phyloP scores from a whole-genome alignment of 2,329 filamentous ascomycete genomes.

The Passalora sequoiae region DNA sequence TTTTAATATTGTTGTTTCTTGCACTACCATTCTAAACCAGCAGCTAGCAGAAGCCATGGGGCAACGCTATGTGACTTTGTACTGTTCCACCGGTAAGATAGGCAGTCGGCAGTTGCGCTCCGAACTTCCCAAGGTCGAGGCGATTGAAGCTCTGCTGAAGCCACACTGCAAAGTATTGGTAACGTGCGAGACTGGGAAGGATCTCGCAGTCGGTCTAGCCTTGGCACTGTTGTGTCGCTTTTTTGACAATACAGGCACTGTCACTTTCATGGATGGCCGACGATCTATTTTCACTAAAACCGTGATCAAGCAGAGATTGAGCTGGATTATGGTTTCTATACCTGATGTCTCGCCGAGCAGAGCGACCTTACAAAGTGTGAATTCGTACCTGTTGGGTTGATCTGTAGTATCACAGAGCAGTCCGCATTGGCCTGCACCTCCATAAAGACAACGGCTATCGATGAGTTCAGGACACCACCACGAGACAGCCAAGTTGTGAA shows the following conservation, averaged over 20 bases:
- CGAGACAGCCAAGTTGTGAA: too few species aligned
- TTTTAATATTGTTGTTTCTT: slow-evolving; percentile 41
- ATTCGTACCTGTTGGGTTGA: slow-evolving; percentile 72
- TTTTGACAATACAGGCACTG: slow-evolving; percentile 60
- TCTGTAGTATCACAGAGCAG: too few species aligned
- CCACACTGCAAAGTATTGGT: slow-evolving; percentile 45
- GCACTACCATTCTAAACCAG: slow-evolving; percentile 40
- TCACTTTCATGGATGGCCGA: too few species aligned
- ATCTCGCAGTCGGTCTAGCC: slow-evolving; percentile 72
- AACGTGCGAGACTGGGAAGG: slow-evolving; percentile 70
- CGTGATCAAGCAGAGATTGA: slow-evolving; percentile 69
- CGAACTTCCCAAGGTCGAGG: slow-evolving; percentile 56
- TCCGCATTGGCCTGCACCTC: too few species aligned
- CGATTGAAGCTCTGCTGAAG: slow-evolving; percentile 4
- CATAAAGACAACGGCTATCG: too few species aligned
- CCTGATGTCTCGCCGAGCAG: slow-evolving; percentile 79
- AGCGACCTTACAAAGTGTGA: slow-evolving; percentile 82
- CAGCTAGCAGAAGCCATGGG: slow-evolving; percentile 33
- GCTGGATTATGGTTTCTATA: slow-evolving; percentile 74
- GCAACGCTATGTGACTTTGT: slow-evolving; percentile 51
- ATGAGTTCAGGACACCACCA: too few species aligned
- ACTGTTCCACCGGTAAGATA: slow-evolving; percentile 65
- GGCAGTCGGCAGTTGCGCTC: slow-evolving; percentile 78
- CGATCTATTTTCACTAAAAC: slow-evolving; percentile 66
- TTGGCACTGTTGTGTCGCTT: slow-evolving; percentile 72